These are phyloP conservation scores for Pterula multifida DNA, from an alignment of 1,284 basidiomycete genomes.

Conservation along the genomic window DNA sequence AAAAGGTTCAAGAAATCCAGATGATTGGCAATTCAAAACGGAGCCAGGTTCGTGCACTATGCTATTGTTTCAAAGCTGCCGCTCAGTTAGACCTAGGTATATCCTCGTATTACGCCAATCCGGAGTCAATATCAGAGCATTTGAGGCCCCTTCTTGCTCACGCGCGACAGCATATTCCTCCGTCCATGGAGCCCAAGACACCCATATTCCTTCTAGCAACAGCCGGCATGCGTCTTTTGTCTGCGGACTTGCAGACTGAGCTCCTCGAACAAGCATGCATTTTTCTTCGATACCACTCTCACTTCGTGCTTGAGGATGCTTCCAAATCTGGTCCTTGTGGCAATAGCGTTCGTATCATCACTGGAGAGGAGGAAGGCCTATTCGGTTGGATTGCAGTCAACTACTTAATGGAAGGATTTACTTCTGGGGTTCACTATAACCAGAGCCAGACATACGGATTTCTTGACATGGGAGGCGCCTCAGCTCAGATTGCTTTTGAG, in stretches of 20 bases:
- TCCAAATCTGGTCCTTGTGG: conserved; percentile 70
- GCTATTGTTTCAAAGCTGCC: conserved; percentile 1
- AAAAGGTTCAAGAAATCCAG: conserved; percentile 75
- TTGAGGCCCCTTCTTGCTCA: conserved; percentile 77
- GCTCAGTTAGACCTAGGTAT: conserved; percentile 46
- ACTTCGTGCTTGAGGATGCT: conserved; percentile 59
- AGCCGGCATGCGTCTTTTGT: conserved; percentile 90
- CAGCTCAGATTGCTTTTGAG: conserved; percentile 97
- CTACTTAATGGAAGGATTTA: conserved; percentile 97
- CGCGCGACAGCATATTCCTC: conserved; percentile 76
- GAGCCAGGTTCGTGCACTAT: conserved; percentile 68
- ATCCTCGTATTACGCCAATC: conserved; percentile 68
- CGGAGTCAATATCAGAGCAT: conserved; percentile 63
- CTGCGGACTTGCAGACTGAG: conserved; percentile 54
- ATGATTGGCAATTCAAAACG: conserved; percentile 84
- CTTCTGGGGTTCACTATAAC: conserved; percentile 34
- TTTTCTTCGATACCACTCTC: conserved; percentile 63
- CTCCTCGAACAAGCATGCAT: conserved; percentile 71
- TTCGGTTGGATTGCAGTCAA: conserved; percentile 99
- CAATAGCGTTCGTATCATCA: conserved; percentile 87
- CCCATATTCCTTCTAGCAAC: conserved; percentile 94
- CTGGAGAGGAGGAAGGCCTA: conserved; percentile 95
- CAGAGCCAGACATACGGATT: conserved; percentile 87
- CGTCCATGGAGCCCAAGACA: conserved; percentile 71
- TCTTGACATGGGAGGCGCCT: conserved; percentile 98